A percentile compares a stretch with the other conserved stretches of the same genome.
Conservation (phyloP, 768 basidiomycete genomes). For the Chlorophyllum brunneum region DNA sequence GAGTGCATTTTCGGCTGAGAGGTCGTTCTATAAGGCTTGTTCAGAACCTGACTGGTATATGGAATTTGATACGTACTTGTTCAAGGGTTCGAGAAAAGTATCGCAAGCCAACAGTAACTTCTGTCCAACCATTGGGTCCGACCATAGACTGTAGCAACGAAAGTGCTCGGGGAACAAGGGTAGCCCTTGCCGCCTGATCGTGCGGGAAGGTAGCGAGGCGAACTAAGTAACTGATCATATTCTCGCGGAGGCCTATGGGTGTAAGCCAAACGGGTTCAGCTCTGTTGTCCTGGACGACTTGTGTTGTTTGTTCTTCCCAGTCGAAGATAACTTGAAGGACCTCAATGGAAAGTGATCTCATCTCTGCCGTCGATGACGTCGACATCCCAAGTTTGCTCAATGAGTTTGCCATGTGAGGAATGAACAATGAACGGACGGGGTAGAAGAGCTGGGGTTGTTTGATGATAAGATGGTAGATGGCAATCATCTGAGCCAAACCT, state of each 20-base stretch:
- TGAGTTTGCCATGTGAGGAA: constrained; percentile 90
- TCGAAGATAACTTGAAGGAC: constrained; percentile 87
- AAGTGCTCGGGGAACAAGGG: constrained; percentile 61
- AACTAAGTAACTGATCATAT: constrained; percentile 94
- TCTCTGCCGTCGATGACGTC: constrained; percentile 65
- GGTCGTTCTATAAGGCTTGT: constrained; percentile 52
- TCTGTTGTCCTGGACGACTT: constrained; percentile 20
- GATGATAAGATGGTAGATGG: constrained; percentile 90
- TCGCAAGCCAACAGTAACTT: constrained; percentile 87
- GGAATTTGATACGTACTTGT: constrained; percentile 45
- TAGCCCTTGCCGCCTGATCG: constrained; percentile 44
- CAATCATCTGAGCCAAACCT: constrained; percentile 63
- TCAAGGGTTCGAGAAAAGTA: constrained; percentile 86
- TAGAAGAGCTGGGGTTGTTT: constrained; percentile 91
- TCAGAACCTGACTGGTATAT: not conserved
- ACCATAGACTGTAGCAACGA: constrained; percentile 73
- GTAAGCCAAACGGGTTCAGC: constrained; percentile 53
- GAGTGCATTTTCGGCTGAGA: constrained; percentile 61
- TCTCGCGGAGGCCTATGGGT: constrained; percentile 78
- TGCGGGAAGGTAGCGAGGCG: constrained; percentile 74
- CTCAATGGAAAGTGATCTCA: constrained; percentile 85
- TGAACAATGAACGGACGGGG: constrained; percentile 87
- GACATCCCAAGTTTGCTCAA: constrained; percentile 86
- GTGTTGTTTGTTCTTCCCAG: constrained; percentile 78
- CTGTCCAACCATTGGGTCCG: constrained; percentile 81